Evolutionary conservation across 176 grass and related monocot genomes (phyloP), one percentile per base, ranked within the genome.

Genomic region (Triticum turgidum): DNA sequence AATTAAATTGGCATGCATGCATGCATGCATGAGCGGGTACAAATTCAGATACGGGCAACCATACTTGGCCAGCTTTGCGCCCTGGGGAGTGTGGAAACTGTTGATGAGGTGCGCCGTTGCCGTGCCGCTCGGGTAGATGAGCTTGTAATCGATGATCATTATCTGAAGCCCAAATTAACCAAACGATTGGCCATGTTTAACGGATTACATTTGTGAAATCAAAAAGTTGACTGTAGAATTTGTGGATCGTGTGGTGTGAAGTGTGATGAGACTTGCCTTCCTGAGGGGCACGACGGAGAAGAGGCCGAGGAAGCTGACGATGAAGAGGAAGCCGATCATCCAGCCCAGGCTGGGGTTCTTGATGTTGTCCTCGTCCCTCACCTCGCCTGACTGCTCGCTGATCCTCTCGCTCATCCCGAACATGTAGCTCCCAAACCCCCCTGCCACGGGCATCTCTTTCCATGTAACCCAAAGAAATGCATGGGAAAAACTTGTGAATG

Each of bases 81-180:
- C 95, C 52, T 92, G 87, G 1, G 89, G 91, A 44, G 95, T 95
- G 51, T 98, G 95, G 90, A 98, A 95, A 20, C 95, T 86, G 18
- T 98, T 98, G 86, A 98, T 98, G 11, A 95, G 93, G 82, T 92
- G 83, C 4, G 93, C 91, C 4, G 93, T 98, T 0, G 95, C 95
- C 0, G 91, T 95, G 58, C 91, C 95, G 44, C 95, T 98, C 13
- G 93, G 96, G 58, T 95, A 94, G 61, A 83, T 92, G 41, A 98
- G 88, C 80, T 92, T 93, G 87, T 93, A 98, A 68, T 98, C 93
- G 20, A 94, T 80, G 33, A 90, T 92, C 93, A 94, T 94, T 49
- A 94, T 90, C 93, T 94, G 82, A 87, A 77, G 62, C 67, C 70
- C 20, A 70, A 73, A 52, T 4, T 13, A 47, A 76, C 17, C 29